These are phyloP conservation scores for Tilletia caries DNA, from an alignment of 1,284 basidiomycete genomes.

Conservation along the genomic window DNA sequence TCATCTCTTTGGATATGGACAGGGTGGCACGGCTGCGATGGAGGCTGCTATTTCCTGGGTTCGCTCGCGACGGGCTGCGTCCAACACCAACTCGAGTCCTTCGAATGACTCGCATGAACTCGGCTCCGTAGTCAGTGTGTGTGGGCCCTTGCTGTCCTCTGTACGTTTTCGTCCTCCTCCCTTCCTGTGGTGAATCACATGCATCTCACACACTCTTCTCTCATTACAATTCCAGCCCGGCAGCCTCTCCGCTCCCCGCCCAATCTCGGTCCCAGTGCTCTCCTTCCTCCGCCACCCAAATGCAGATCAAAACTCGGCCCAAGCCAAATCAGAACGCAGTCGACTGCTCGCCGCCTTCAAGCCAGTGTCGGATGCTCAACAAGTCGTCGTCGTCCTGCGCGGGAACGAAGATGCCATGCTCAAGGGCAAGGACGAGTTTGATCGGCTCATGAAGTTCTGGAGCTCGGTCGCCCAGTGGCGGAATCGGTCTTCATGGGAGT, in stretches of 20 bases:
- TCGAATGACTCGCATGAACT: neutral
- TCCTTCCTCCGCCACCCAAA: conserved; percentile 7
- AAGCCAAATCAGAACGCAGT: neutral
- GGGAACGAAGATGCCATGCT: conserved; percentile 9
- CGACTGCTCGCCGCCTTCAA: neutral
- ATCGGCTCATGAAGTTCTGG: neutral
- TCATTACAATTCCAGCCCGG: too few species aligned
- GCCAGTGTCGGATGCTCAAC: neutral
- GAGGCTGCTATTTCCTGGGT: neutral
- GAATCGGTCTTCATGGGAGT: neutral
- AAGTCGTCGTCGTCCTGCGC: neutral
- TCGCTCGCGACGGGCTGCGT: neutral
- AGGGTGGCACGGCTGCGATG: conserved; percentile 9
- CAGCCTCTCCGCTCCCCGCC: neutral
- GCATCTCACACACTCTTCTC: too few species aligned
- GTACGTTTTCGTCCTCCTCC: too few species aligned
- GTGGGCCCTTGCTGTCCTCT: conserved; percentile 1
- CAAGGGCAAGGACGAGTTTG: conserved; percentile 1
- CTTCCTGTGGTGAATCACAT: too few species aligned
- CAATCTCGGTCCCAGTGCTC: neutral
- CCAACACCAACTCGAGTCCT: neutral
- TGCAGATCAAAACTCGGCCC: neutral
- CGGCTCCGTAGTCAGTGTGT: neutral
- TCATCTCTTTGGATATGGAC: conserved; percentile 11
- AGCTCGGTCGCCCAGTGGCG: neutral